Evolutionary conservation across 1,139 yeast species (phyloP), one percentile per base, ranked within the genome.

Genomic region (Meyerozyma athensensis): DNA sequence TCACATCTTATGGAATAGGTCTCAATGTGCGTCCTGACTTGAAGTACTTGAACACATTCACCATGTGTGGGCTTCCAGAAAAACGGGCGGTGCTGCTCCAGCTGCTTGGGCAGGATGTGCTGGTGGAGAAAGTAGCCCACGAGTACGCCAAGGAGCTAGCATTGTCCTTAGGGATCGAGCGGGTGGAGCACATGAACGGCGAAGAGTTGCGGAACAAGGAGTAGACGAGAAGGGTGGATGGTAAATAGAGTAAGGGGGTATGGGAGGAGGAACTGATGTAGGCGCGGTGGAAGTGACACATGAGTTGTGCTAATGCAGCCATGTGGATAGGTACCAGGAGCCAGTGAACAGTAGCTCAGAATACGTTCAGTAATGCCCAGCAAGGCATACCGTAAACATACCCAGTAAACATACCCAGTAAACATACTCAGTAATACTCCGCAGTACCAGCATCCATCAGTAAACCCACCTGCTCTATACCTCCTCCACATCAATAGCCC

Each of bases 1-100:
- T 94, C 30, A 86, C 97, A 0, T 80, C 94, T 1, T 96, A 89
- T 60, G 98, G 99, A 0, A 70, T 90, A 10, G 87, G 94, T 1
- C 71, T 94, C 35, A 94, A 94, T 53, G 81, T 86, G 2, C 49
- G 55, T 26, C 90, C 96, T 0, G 87, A 89, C 47, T 68, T 87
- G 39, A 70, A 74, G 33, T 86, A 73, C 61, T 74, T 90, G 52
- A 83, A 86, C 44, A 62, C 73, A 0, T 72, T 86, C 47, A 81
- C 79, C 9, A 87, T 95, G 72, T 94, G 98, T 63, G 98, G 98
- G 1, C 65, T 90, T 32, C 79, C 84, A 0, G 77, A 74, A 8
- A 75, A 75, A 22, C 38, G 41, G 5, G 72, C 75, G 32, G 68
- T 74, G 1, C 66, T 74, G 1, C 52, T 71, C 7, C 42, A 45